Base-by-base conservation (phyloP, 768 basidiomycete genomes). In the Russula foetens region DNA sequence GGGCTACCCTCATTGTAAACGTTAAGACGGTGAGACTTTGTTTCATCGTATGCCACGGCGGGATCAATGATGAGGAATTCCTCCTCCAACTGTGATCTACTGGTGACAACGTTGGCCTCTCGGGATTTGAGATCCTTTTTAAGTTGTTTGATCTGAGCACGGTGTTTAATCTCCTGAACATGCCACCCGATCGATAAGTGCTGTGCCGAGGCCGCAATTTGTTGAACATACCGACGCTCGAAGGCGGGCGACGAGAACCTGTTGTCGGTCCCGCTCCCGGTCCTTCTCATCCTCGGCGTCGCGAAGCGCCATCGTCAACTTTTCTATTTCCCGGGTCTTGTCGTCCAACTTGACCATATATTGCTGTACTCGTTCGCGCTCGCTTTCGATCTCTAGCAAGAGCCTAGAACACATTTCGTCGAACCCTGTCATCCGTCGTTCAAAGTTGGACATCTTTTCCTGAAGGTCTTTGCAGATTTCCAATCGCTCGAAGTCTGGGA, bases 81-180 rank as follows among this genome's bases (percentile, higher is more conserved):
- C 9, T 58, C 60, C 9, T 62, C 60, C 2, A 35, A 7, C 23
- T 48, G 60, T 9, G 3, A 17, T 14, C 17, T 31, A 29, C 21
- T 39, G 14, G 19, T 17, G n/a, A 23, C 24, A 26, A 26, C 31
- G 15, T 28, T 45, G 11, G 7, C 23, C 44, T 57, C 50, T 24
- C 29, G 60, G 21, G 45, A 47, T 29, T 43, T 39, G 17, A 58
- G 56, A 1, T 47, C 45, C 4, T 19, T 41, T 53, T 58, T 51
- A 28, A 62, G 60, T 11, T 62, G 56, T 39, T 49, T 58, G 46
- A 58, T 50, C 29, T 62, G 56, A 53, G 56, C 56, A 35, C 56
- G 55, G 15, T 46, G 50, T 58, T 58, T 62, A 8, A 28, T 46
- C 3, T 57, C 55, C 60, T 62, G 26, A 3, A 33, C n/a, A n/a